Percentiles rank a stretch among this genome's conserved stretches.
These are phyloP conservation scores for Polygonum aviculare DNA, from an alignment of 148 eudicot genomes.

Conservation along the genomic window DNA sequence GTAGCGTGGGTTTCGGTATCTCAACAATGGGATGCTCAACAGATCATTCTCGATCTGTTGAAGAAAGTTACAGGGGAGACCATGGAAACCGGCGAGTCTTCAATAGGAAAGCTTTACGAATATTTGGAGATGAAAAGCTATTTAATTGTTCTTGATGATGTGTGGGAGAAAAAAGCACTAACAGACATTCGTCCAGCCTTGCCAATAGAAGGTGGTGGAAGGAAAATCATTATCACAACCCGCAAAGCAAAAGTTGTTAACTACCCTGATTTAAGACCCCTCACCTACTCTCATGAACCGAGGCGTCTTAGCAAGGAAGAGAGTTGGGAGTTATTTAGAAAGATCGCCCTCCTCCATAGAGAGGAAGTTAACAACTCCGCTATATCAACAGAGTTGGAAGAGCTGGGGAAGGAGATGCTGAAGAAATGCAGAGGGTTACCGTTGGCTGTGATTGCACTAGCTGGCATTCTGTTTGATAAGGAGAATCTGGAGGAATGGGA, in stretches of 20 bases:
- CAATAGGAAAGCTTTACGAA: background rate
- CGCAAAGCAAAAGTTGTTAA: background rate
- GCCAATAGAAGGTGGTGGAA: constrained; percentile 5
- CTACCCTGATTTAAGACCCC: background rate
- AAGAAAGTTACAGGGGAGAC: background rate
- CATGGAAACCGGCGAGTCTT: background rate
- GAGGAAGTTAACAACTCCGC: background rate
- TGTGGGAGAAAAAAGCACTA: constrained; percentile 10
- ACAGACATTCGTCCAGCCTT: constrained; percentile 7
- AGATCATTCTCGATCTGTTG: constrained; percentile 10
- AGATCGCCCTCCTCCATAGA: constrained; percentile 5
- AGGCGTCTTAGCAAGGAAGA: constrained; percentile 12
- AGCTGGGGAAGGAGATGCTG: constrained; percentile 21
- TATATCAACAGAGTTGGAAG: background rate
- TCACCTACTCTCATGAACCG: constrained; percentile 2
- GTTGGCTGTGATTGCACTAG: too few species aligned
- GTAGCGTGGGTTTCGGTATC: background rate
- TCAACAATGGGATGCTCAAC: background rate
- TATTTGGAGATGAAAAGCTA: background rate
- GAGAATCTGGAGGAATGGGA: constrained; percentile 17
- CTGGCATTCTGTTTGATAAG: background rate
- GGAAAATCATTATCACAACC: constrained; percentile 20
- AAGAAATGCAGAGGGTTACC: background rate
- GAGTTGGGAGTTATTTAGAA: constrained; percentile 11
- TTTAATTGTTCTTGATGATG: constrained; percentile 13